Conservation (phyloP, 2,329 filamentous ascomycete species). For the Tetracladium maxilliforme region DNA sequence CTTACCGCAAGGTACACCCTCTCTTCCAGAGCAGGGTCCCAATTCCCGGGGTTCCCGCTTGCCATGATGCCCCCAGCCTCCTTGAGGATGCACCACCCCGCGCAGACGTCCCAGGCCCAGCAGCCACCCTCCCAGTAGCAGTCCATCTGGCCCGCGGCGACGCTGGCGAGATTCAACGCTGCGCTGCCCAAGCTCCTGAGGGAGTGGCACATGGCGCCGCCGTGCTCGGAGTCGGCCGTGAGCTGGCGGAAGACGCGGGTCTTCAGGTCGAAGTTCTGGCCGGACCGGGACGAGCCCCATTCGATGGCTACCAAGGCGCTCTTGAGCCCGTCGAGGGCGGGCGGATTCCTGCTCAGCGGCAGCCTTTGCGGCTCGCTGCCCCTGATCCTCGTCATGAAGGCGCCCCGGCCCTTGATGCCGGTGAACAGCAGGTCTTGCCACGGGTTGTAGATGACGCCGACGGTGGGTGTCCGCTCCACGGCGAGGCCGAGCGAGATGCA, state of each 20-base stretch:
- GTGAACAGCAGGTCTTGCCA: conserved; percentile 57
- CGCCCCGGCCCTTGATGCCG: conserved; percentile 52
- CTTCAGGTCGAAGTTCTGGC: conserved; percentile 59
- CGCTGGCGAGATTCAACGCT: conserved; percentile 59
- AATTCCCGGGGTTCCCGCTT: conserved; percentile 58
- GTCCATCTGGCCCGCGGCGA: conserved; percentile 58
- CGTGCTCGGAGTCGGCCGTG: conserved; percentile 35
- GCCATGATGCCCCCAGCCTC: conserved; percentile 65
- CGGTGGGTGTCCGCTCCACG: conserved; percentile 40
- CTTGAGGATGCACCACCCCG: conserved; percentile 60
- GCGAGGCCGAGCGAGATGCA: conserved; percentile 66
- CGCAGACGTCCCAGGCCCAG: conserved; percentile 78
- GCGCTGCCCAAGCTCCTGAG: conserved; percentile 58
- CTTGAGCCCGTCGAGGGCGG: conserved; percentile 44
- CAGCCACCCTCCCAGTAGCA: conserved; percentile 73
- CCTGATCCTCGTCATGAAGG: conserved; percentile 31
- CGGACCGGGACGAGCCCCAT: conserved; percentile 56
- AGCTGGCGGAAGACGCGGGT: conserved; percentile 48
- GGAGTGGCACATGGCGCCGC: conserved; percentile 64
- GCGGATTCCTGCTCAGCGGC: conserved; percentile 31
- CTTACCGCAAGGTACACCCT: conserved; percentile 49
- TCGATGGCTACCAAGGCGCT: conserved; percentile 54
- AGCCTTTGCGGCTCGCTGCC: conserved; percentile 23
- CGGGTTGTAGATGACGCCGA: conserved; percentile 72
- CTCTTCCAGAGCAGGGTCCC: conserved; percentile 45